Evolutionary conservation across 1,284 basidiomycete genomes (phyloP), one percentile per base, ranked within the genome.

Genomic region (Ceratorhiza oryzae-sativae): DNA sequence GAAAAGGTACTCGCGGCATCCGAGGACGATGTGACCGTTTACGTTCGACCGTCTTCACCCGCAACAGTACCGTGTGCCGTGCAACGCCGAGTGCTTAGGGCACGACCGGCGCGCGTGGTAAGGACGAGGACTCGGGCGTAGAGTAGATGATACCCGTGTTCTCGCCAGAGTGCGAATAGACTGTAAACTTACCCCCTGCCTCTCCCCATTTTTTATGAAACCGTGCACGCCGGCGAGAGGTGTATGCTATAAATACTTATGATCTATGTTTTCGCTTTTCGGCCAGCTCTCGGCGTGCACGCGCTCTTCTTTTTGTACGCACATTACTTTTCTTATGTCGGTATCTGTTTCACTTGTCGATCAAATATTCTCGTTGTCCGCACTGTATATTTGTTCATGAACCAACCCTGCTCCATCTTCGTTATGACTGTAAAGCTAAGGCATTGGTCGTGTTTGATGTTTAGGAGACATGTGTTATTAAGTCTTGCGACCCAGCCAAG

Each of bases 61-160:
- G 67, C 67, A 34, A n/a, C 65, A 2, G 65, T 70, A 58, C 53
- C 65, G 1, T 70, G 67, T 45, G 45, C 67, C 34, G 39, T 32
- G 32, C 55, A 34, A 39, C 67, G 67, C 20, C 67, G 67, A 34
- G 67, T 70, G 53, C 45, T 70, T 41, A 55, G 67, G 32, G 10
- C 67, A 70, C 67, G 67, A 25, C 55, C 67, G 27, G 55, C 55
- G 30, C 67, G 67, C n/a, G 67, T 59, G 20, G 67, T 49, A 39
- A 55, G 67, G 42, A 70, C 67, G 5, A 45, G 67, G 18, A 58
- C 67, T 30, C 67, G 67, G n/a, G 67, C 67, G 53, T 68, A 70
- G 58, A 58, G 48, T 53, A 53, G 53, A 59, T 41, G 55, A 10
- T 45, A 12, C 27, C 39, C 42, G 45, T 48, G 42, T 49, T 34